Conservation (phyloP, 2,329 filamentous ascomycete genomes). For the Botrytis byssoidea region DNA sequence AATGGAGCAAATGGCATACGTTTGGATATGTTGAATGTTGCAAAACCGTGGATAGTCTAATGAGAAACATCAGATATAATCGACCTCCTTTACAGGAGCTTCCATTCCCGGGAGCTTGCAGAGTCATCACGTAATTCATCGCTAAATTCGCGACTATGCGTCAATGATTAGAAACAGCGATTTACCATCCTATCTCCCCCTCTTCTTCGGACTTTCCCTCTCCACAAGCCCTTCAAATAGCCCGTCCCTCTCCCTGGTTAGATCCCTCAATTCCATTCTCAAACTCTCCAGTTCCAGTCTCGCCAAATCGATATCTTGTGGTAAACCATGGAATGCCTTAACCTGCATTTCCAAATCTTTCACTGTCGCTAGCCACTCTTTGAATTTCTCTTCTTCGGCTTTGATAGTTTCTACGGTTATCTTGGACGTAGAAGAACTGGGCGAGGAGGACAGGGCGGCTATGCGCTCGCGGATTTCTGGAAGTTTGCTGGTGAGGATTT, state of each 20-base stretch:
- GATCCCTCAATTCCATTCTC: conserved; percentile 59
- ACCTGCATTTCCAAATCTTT: conserved; percentile 62
- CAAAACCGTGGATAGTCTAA: background rate
- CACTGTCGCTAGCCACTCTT: conserved; percentile 56
- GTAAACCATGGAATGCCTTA: conserved; percentile 66
- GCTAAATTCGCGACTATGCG: background rate
- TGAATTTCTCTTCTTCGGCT: conserved; percentile 57
- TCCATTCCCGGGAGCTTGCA: background rate
- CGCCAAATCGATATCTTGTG: conserved; percentile 67
- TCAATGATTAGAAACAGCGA: background rate
- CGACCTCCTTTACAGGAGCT: background rate
- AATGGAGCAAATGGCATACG: background rate
- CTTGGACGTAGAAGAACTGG: conserved; percentile 24
- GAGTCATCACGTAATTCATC: background rate
- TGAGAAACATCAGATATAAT: background rate
- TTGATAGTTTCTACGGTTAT: conserved; percentile 58
- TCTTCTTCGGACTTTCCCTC: conserved; percentile 53
- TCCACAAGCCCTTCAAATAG: conserved; percentile 74
- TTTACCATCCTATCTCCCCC: background rate
- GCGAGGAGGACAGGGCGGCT: conserved; percentile 40
- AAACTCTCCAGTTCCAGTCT: conserved; percentile 67
- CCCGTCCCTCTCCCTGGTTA: conserved; percentile 64
- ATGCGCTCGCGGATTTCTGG: conserved; percentile 63
- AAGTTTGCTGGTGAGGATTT: conserved; percentile 63
- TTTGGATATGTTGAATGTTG: background rate